Evolutionary conservation across 352 stramenopile genomes (phyloP), one percentile per base, ranked within the genome.

Genomic region (Pythium aphanidermatum): DNA sequence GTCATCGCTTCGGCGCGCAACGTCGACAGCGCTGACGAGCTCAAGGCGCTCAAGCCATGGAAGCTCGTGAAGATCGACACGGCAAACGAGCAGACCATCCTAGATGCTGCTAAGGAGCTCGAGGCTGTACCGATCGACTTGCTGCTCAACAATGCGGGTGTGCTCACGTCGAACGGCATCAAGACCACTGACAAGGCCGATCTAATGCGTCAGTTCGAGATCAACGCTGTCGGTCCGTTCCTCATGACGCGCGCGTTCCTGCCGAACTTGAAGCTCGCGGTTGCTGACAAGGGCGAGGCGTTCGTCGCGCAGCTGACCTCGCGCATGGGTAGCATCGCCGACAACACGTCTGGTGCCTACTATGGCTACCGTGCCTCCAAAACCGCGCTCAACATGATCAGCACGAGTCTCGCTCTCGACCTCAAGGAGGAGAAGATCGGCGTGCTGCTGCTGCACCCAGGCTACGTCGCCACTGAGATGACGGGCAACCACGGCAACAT

Each of bases 281-380:
- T 65, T 13, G 35, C 60, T 8, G 27, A 42, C 14, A 69, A 44
- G 17, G 71, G 64, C 9, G n/a, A 54, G 14, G 67, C 71, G 14
- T 75, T 83, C 26, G 78, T 80, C 27, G 76, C 59, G n/a, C 73
- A 90, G 46, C 42, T 88, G 34, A 76, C 70, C 9, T 82, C 75
- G 16, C 60, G 68, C 17, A 77, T 87, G 61, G 75, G 70, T 40
- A 77, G 70, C 55, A 77, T 87, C 42, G 26, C 59, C 13, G 68
- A 78, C 49, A 84, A 83, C 33, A 50, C 42, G 9, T 82, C 65
- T 2, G 79, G 83, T 16, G 71, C 75, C 3, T 63, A 58, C 29
- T 89, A 93, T 49, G 74, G 65, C 37, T 92, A 94, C 59, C 74
- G 80, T 26, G 63, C 83, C 51, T 92, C 76, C 37, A 92, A 92